These are phyloP conservation scores for Trichomonas tenax DNA, from an alignment of 208 protist species.

Conservation along the genomic window DNA sequence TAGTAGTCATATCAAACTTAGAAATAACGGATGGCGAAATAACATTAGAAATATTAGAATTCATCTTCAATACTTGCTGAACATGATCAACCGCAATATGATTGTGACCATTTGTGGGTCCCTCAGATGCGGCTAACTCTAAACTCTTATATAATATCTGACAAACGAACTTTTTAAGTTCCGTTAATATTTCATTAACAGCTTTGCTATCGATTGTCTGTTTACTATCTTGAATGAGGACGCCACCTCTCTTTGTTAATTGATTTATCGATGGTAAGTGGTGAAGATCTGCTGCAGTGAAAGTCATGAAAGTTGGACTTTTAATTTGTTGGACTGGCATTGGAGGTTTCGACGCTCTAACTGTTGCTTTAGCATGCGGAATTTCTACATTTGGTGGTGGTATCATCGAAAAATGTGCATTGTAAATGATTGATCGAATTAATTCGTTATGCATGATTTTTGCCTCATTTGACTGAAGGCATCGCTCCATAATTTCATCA, in stretches of 20 bases:
- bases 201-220: background rate
- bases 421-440: background rate
- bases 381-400: background rate
- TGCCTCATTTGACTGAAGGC: background rate
- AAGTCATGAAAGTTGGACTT: background rate
- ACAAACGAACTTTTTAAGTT: background rate
- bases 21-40: background rate
- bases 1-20: background rate
- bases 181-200: background rate
- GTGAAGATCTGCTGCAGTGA: background rate
- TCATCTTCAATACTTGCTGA: background rate
- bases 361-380: background rate
- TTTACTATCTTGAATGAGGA: background rate
- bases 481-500: background rate
- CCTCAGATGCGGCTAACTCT: background rate
- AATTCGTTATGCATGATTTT: conserved; percentile 13
- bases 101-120: background rate
- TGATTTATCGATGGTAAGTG: conserved; percentile 2
- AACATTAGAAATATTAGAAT: background rate
- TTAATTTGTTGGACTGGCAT: background rate
- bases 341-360: background rate
- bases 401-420: conserved; percentile 16
- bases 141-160: background rate
- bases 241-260: background rate
- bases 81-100: background rate